These are phyloP conservation scores for Pleurozium schreberi DNA, from an alignment of 225 moss, liverwort and hornwort species.

Conservation along the genomic window DNA sequence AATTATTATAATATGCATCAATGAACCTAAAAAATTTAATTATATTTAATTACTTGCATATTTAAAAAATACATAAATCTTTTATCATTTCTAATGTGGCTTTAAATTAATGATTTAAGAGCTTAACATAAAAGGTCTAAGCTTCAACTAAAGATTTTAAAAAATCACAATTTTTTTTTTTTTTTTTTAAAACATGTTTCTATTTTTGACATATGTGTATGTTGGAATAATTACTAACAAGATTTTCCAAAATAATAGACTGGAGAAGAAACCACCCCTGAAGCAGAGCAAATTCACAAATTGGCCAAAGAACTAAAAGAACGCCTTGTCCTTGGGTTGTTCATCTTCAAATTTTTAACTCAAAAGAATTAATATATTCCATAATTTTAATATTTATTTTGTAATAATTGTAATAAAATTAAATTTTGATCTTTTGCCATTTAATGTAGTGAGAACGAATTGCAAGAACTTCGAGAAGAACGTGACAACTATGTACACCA, in stretches of 20 bases:
- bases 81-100: not conserved
- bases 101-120: not conserved
- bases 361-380: rapidly evolving
- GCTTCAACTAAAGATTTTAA: not conserved
- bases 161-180: too few relatives aligned
- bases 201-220: rapidly evolving
- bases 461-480: slow-evolving; percentile 18
- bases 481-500: slow-evolving; percentile 6
- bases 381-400: not conserved
- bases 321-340: not conserved
- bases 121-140: not conserved
- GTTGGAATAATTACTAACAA: not conserved
- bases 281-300: slow-evolving; percentile 18
- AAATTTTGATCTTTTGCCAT: not conserved
- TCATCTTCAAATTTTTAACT: not conserved
- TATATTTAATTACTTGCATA: not conserved
- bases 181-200: not conserved
- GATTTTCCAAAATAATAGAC: not conserved
- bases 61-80: not conserved
- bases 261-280: not conserved
- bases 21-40: too few relatives aligned
- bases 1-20: not conserved
- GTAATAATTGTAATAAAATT: not conserved
- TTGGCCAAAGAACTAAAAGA: slow-evolving; percentile 19
- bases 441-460: not conserved